phyloP scores from a whole-genome alignment of 2,329 filamentous ascomycete species.

The Elsinoe arachidis region DNA sequence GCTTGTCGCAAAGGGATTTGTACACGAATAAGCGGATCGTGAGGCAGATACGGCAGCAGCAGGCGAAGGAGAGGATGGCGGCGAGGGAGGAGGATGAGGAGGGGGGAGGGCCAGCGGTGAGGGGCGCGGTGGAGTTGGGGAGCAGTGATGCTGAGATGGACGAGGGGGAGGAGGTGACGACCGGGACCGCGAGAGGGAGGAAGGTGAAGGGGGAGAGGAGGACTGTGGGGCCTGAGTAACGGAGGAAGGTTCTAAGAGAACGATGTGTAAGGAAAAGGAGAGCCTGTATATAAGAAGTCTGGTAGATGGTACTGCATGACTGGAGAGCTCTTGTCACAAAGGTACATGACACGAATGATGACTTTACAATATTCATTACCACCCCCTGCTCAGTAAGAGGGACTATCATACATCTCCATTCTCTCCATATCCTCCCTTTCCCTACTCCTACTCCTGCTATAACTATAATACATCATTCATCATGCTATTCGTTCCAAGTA shows the following conservation, averaged over 20 bases:
- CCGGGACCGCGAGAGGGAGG: not conserved
- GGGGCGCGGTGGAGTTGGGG: conserved; percentile 22
- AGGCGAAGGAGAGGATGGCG: conserved; percentile 36
- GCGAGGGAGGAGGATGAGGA: conserved; percentile 36
- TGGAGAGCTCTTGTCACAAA: no score
- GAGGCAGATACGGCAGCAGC: conserved; percentile 50
- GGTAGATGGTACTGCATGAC: no score
- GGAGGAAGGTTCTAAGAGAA: not conserved
- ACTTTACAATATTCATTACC: no score
- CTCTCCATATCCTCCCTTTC: not conserved
- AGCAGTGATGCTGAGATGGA: conserved; percentile 19
- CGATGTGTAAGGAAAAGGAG: not conserved
- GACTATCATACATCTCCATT: not conserved
- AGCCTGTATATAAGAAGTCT: not conserved
- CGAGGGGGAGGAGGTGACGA: conserved; percentile 20
- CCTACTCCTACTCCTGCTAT: no score
- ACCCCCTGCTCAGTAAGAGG: not conserved
- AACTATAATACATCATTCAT: conserved; percentile 3
- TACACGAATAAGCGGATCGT: conserved; percentile 48
- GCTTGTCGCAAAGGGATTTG: conserved; percentile 46
- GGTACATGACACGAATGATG: no score
- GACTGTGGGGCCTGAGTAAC: not conserved
- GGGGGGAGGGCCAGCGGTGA: conserved; percentile 19
- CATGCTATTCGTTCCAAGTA: not conserved
- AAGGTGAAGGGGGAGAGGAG: not conserved